Evolutionary conservation across 83 land plant genomes (phyloP).

Genomic region (Diphasiastrum complanatum): DNA sequence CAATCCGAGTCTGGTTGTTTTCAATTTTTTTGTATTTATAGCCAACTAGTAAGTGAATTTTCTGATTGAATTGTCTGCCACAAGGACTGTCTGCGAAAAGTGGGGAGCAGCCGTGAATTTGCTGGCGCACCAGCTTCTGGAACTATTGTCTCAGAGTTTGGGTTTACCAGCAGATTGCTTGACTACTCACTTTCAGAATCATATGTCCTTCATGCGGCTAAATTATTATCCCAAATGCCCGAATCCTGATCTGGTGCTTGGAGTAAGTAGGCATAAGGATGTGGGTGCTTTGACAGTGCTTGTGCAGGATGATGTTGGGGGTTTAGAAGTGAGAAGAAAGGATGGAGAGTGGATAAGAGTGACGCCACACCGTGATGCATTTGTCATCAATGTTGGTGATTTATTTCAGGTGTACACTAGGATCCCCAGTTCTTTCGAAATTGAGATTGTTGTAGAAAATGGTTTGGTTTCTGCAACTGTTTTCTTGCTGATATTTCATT

Average conservation of each 20-base stretch:
- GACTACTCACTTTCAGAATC: conserved; percentile 40
- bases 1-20: too few species aligned
- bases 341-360: conserved; percentile 71
- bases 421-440: too few species aligned
- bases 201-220: conserved; percentile 40
- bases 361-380: conserved; percentile 53
- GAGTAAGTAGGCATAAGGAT: conserved; percentile 82
- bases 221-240: conserved; percentile 82
- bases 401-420: conserved; percentile 82
- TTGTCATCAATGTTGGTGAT: conserved; percentile 75
- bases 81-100: conserved; percentile 52
- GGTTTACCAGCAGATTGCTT: conserved; percentile 40
- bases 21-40: too few species aligned
- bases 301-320: conserved; percentile 71
- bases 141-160: conserved; percentile 53
- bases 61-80: background rate
- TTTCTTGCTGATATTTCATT: too few species aligned
- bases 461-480: too few species aligned
- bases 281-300: conserved; percentile 60
- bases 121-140: conserved; percentile 50
- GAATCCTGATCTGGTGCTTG: conserved; percentile 59
- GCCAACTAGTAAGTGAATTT: conserved; percentile 21
- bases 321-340: conserved; percentile 64
- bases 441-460: too few species aligned
- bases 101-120: conserved; percentile 43